These are phyloP conservation scores for Neurospora sp. DNA, from an alignment of 495 filamentous ascomycete species.

Conservation along the genomic window DNA sequence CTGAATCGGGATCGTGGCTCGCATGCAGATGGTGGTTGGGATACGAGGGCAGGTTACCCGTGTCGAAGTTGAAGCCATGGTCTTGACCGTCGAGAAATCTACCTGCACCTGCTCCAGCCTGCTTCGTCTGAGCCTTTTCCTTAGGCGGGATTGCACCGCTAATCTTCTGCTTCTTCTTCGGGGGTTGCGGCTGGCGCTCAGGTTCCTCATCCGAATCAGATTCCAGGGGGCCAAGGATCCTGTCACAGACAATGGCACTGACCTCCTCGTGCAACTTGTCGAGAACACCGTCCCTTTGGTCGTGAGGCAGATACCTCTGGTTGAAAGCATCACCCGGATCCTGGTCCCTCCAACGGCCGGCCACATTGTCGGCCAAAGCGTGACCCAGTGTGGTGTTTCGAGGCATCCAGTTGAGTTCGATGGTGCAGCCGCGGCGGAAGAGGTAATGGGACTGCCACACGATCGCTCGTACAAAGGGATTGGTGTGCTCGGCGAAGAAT, in stretches of 20 bases:
- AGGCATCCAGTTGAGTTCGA: background rate
- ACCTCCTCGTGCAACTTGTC: background rate
- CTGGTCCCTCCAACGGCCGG: accelerated
- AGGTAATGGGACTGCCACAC: background rate
- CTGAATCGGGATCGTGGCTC: background rate
- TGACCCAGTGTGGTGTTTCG: background rate
- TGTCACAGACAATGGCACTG: background rate
- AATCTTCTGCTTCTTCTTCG: background rate
- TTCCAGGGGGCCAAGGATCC: too few species aligned
- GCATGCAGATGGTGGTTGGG: background rate
- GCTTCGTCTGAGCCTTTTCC: background rate
- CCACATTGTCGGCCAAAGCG: background rate
- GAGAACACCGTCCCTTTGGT: background rate
- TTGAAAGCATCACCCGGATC: background rate
- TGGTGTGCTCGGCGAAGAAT: background rate
- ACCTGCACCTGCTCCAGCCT: background rate
- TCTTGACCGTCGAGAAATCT: background rate
- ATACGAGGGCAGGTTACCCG: background rate
- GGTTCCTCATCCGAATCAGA: background rate
- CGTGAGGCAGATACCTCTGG: background rate
- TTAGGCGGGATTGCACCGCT: background rate
- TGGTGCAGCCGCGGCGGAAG: background rate
- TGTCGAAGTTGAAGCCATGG: background rate
- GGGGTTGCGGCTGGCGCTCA: background rate
- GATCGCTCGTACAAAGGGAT: accelerated